These are phyloP conservation scores for Trametes coccinea DNA, from an alignment of 768 basidiomycete genomes.

Conservation along the genomic window DNA sequence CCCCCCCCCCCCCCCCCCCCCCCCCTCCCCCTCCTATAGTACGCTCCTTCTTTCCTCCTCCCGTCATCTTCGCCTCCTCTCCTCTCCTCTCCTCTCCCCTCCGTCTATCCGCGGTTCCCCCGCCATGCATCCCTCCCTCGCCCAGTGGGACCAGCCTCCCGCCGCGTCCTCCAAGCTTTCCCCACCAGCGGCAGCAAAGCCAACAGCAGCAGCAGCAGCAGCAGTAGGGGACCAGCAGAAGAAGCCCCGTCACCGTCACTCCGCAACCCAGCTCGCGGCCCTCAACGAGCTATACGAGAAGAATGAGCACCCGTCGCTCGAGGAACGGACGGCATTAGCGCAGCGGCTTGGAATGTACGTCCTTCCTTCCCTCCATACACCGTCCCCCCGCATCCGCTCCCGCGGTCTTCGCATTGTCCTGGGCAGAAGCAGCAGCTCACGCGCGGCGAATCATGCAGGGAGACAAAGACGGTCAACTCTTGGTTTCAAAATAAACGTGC, in stretches of 20 bases:
- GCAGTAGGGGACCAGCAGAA: constrained; percentile 48
- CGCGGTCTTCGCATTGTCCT: not conserved
- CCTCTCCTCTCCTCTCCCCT: not conserved
- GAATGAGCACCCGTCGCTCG: constrained; percentile 72
- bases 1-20: constrained; percentile 20
- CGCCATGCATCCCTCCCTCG: constrained; percentile 23
- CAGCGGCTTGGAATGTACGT: constrained; percentile 76
- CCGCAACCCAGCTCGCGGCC: constrained; percentile 67
- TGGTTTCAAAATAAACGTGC: constrained; percentile 90
- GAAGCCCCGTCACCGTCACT: constrained; percentile 80
- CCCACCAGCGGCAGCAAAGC: constrained; percentile 7
- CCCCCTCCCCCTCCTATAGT: constrained; percentile 18
- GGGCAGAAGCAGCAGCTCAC: constrained; percentile 11
- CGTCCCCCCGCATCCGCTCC: not conserved
- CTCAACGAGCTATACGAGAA: constrained; percentile 79
- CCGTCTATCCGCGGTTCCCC: constrained; percentile 18
- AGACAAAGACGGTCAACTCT: constrained; percentile 82
- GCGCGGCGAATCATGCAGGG: constrained; percentile 45
- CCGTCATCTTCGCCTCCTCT: constrained; percentile 10
- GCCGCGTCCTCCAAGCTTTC: constrained; percentile 31
- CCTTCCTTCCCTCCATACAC: constrained; percentile 10
- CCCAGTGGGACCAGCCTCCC: constrained; percentile 25
- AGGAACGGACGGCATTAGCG: constrained; percentile 66
- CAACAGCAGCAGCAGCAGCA: constrained; percentile 22
- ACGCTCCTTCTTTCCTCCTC: constrained; percentile 17